phyloP scores from a whole-genome alignment of 257 asterid species.

The Phtheirospermum japonicum region DNA sequence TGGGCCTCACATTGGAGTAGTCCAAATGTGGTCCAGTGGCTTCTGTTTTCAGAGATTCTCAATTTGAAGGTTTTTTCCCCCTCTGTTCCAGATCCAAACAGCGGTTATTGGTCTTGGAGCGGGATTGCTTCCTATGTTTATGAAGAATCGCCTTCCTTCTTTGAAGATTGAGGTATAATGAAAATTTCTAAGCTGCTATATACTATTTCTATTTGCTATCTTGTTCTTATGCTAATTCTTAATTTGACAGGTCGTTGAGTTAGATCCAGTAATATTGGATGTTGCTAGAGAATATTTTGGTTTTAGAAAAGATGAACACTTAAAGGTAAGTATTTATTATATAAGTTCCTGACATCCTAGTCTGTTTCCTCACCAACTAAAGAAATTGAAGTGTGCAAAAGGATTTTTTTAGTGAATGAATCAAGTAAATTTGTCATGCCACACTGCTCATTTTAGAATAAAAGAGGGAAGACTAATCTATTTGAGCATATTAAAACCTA shows the following conservation, averaged over 20 bases:
- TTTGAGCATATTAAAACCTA: neutral
- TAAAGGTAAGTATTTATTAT: slow-evolving; percentile 50
- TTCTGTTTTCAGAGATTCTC: neutral
- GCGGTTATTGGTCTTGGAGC: slow-evolving; percentile 96
- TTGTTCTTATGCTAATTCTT: slow-evolving; percentile 28
- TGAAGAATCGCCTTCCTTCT: slow-evolving; percentile 53
- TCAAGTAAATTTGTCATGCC: slow-evolving; percentile 8
- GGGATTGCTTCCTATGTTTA: slow-evolving; percentile 94
- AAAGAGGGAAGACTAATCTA: neutral
- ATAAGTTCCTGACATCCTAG: slow-evolving; percentile 5
- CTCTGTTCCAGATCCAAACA: slow-evolving; percentile 53
- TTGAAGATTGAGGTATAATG: slow-evolving; percentile 58
- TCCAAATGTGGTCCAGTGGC: neutral
- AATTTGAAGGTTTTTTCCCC: slow-evolving; percentile 23
- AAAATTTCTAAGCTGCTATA: neutral
- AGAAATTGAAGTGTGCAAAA: slow-evolving; percentile 12
- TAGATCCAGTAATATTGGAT: slow-evolving; percentile 70
- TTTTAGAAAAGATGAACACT: slow-evolving; percentile 53
- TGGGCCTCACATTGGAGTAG: slow-evolving; percentile 9
- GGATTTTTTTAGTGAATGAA: neutral
- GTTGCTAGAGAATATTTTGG: slow-evolving; percentile 75
- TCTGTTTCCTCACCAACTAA: neutral
- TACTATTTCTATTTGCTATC: slow-evolving; percentile 12
- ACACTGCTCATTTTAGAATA: neutral
- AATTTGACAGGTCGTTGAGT: slow-evolving; percentile 70